Percentiles rank a stretch among this genome's conserved stretches.
phyloP scores from a whole-genome alignment of 2,329 filamentous ascomycete genomes.

The Scortechinia acanthostroma region DNA sequence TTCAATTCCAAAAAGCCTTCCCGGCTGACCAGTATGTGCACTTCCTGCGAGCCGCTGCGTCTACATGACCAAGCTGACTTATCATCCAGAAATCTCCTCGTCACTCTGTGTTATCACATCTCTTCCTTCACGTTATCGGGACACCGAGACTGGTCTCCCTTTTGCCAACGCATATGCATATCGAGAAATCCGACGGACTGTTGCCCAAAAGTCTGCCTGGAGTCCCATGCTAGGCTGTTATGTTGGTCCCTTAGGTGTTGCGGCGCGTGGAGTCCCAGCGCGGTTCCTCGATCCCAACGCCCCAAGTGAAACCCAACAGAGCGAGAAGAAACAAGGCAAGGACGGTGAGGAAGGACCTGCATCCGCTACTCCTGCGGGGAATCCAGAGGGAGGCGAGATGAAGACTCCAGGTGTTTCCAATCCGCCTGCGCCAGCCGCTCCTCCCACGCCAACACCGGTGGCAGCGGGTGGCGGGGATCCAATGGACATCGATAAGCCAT shows the following conservation, averaged over 20 bases:
- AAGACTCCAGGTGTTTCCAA: too few species aligned
- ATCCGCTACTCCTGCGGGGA: too few species aligned
- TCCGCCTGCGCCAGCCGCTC: too few species aligned
- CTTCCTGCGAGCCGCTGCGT: background rate
- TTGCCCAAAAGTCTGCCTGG: background rate
- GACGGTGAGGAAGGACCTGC: too few species aligned
- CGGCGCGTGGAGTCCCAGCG: background rate
- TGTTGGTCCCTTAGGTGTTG: background rate
- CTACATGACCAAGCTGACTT: background rate
- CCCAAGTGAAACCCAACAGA: too few species aligned
- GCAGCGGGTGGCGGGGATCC: too few species aligned
- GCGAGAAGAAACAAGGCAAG: too few species aligned
- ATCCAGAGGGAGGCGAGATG: too few species aligned
- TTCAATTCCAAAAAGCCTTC: background rate
- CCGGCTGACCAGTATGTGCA: background rate
- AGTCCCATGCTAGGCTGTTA: background rate
- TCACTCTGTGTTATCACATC: constrained; percentile 1
- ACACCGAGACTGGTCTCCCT: background rate
- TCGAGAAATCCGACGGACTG: background rate
- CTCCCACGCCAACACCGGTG: too few species aligned
- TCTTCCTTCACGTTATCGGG: background rate
- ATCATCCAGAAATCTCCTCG: constrained; percentile 2
- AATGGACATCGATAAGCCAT: too few species aligned
- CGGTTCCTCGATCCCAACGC: too few species aligned
- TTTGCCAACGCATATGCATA: background rate